Evolutionary conservation across 495 filamentous ascomycete genomes (phyloP), one percentile per base, ranked within the genome.

Genomic region (Pyronema omphalodes): DNA sequence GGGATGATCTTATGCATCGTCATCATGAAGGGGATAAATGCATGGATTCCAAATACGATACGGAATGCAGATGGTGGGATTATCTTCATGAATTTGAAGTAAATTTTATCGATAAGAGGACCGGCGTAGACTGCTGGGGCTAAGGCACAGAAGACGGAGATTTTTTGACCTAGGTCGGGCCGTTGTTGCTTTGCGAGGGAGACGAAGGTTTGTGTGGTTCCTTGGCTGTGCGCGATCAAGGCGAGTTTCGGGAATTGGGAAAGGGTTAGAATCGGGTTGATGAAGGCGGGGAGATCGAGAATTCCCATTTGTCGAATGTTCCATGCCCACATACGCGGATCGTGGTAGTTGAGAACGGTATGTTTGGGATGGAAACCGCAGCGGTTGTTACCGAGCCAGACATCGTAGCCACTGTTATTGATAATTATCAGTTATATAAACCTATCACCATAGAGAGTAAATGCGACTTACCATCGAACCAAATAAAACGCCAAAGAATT

Each of bases 321-420:
- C 89, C 89, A 96, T 9, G 81, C 76, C 89, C 89, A 96, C 87
- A 96, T 94, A 15, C 88, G 77, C 6, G 89, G 89, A 61, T 96
- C 89, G 14, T 70, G 70, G 55, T 81, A 76, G 1, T 72, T 71
- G 44, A 96, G 71, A 9, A 80, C 70, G 0, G 74, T 76, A 60
- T 96, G 89, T 56, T 78, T 73, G 2, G 89, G 88, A 0, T 74
- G 63, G 64, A 89, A 83, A 9, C 88, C 91, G 64, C 91, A 95
- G 18, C 89, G 80, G 63, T 94, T 94, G 66, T 94, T 94, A 6
- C 91, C 89, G 4, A 95, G 74, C 88, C 88, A 96, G 50, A 96
- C 86, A 65, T 96, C 89, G 68, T 84, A 95, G n/a, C 89, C 89
- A 0, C 62, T 65, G 34, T 43, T n/a, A 36, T 36, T 18, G 35